Conservation (phyloP, 257 asterid genomes). For the Jasminum sambac region DNA sequence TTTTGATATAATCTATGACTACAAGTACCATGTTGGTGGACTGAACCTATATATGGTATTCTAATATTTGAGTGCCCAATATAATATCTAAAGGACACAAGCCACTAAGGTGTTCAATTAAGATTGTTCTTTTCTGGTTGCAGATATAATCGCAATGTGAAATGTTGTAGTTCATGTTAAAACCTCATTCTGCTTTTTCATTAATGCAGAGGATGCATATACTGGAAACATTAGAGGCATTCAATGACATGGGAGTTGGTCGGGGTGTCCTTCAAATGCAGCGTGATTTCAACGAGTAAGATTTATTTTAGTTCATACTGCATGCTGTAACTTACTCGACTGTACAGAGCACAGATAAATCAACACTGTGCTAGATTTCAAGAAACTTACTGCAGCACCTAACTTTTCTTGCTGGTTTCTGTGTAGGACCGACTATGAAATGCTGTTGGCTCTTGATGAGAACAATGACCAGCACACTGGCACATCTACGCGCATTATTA, state of each 20-base stretch:
- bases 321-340: not conserved
- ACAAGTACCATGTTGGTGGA: constrained; percentile 1
- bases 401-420: constrained; percentile 19
- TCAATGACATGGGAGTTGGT: constrained; percentile 57
- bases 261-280: constrained; percentile 48
- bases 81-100: constrained; percentile 13
- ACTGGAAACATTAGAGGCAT: constrained; percentile 76
- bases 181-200: constrained; percentile 10
- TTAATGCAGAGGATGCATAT: constrained; percentile 69
- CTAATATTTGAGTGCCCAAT: constrained; percentile 12
- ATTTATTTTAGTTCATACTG: constrained; percentile 15
- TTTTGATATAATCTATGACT: not conserved
- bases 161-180: constrained; percentile 6
- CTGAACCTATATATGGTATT: constrained; percentile 7
- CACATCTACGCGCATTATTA: constrained; percentile 61
- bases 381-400: not conserved
- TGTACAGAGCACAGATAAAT: too few relatives aligned
- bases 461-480: constrained; percentile 69
- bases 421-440: constrained; percentile 81
- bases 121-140: constrained; percentile 2
- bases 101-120: not conserved
- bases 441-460: constrained; percentile 91
- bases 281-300: constrained; percentile 92
- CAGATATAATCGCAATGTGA: constrained; percentile 8
- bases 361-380: too few relatives aligned